phyloP scores from a whole-genome alignment of 495 filamentous ascomycete genomes.

The Trypethelium eluteriae region DNA sequence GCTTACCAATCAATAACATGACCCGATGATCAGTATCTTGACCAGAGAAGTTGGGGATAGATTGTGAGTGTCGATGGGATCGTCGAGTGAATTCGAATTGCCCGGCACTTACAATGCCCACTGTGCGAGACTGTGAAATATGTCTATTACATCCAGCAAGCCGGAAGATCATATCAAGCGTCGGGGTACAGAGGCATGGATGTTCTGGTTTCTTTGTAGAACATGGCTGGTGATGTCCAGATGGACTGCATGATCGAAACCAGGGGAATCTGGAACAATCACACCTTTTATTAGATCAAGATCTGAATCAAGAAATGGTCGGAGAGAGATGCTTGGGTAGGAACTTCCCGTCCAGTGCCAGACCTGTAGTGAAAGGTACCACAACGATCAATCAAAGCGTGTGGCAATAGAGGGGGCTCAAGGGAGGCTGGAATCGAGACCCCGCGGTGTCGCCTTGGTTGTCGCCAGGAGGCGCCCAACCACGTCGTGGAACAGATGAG shows the following conservation, averaged over 20 bases:
- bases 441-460: neutral
- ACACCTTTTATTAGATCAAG: constrained; percentile 1
- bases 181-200: neutral
- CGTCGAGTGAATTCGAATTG: too few species aligned
- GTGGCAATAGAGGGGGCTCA: neutral
- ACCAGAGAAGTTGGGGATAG: too few species aligned
- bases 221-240: neutral
- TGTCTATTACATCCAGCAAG: neutral
- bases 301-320: neutral
- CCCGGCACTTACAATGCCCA: too few species aligned
- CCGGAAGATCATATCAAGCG: neutral
- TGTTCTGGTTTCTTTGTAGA: neutral
- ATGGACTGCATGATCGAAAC: constrained; percentile 1
- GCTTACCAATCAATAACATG: too few species aligned
- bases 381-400: constrained; percentile 1
- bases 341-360: neutral
- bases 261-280: neutral
- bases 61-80: too few species aligned
- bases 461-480: neutral
- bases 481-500: neutral
- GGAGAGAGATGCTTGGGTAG: neutral
- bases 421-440: neutral
- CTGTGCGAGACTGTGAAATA: neutral
- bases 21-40: too few species aligned
- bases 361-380: neutral